Evolutionary conservation across 352 stramenopile genomes (phyloP).

Genomic region (Pythium sukuiense): DNA sequence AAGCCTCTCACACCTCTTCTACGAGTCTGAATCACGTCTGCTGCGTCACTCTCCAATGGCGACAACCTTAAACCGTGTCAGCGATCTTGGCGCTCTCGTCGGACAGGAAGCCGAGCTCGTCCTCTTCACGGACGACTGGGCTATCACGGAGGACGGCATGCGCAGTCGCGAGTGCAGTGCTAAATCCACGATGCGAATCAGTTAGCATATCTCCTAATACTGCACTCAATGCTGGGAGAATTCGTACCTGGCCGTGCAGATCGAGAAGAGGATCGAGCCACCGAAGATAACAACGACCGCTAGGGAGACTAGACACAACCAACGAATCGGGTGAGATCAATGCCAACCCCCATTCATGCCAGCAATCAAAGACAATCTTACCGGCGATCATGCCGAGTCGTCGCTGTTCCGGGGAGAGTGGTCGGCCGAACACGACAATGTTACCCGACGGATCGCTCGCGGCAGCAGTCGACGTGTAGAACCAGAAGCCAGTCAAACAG

Average conservation of each 20-base stretch:
- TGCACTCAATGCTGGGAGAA: not conserved
- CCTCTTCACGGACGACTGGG: slow-evolving; percentile 68
- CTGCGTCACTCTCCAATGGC: not conserved
- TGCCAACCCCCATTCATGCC: not conserved
- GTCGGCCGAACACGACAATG: slow-evolving; percentile 71
- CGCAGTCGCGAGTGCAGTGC: slow-evolving; percentile 68
- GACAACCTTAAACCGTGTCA: slow-evolving; percentile 54
- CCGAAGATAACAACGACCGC: slow-evolving; percentile 81
- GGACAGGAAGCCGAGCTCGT: slow-evolving; percentile 80
- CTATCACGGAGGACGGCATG: slow-evolving; percentile 83
- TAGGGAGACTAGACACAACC: slow-evolving; percentile 51
- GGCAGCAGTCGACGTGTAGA: slow-evolving; percentile 72
- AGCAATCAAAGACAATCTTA: slow-evolving; percentile 29
- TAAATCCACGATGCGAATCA: slow-evolving; percentile 16
- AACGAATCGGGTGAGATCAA: slow-evolving; percentile 1
- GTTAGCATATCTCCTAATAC: not conserved
- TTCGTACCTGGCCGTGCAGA: slow-evolving; percentile 77
- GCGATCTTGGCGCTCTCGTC: slow-evolving; percentile 65
- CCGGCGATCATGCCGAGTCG: slow-evolving; percentile 77
- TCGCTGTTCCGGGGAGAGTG: slow-evolving; percentile 71
- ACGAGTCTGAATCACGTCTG: not conserved
- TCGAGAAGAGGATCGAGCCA: slow-evolving; percentile 86
- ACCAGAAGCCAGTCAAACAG: slow-evolving; percentile 77
- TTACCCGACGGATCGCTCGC: slow-evolving; percentile 72
- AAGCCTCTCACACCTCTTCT: not conserved